Evolutionary conservation across 768 basidiomycete species (phyloP).

Genomic region (Naganishia antarctica): DNA sequence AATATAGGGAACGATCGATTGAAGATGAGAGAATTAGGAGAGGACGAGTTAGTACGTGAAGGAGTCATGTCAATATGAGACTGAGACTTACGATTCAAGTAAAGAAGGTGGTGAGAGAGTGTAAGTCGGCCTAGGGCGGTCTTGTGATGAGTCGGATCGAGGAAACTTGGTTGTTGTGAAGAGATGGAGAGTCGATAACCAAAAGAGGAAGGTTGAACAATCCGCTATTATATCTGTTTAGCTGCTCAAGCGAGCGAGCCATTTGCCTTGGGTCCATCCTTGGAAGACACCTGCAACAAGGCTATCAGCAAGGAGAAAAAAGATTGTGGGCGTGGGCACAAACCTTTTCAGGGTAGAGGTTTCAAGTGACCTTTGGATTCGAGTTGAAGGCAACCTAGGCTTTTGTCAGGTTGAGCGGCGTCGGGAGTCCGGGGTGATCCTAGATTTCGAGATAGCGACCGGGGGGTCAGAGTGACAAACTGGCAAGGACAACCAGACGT

Average conservation of each 20-base stretch:
- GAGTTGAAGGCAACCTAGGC: too few species aligned
- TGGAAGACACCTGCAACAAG: not conserved
- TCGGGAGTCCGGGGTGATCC: too few species aligned
- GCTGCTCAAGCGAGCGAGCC: not conserved
- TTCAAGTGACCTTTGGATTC: not conserved
- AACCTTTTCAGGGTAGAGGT: not conserved
- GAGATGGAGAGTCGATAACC: not conserved
- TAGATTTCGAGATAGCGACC: too few species aligned
- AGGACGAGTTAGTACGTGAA: not conserved
- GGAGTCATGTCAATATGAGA: not conserved
- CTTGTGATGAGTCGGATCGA: not conserved
- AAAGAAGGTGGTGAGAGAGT: not conserved
- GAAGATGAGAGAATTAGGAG: too few species aligned
- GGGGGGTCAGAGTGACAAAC: too few species aligned
- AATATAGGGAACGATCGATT: too few species aligned
- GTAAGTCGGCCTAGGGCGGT: not conserved
- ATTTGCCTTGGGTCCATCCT: not conserved
- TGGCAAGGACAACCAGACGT: too few species aligned
- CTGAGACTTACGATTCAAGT: not conserved
- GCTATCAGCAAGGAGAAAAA: not conserved
- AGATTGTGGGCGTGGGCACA: not conserved
- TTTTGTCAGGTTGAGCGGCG: too few species aligned
- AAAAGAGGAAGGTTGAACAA: not conserved
- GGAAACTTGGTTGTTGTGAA: not conserved
- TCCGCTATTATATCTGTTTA: not conserved